A percentile compares a stretch with the other conserved stretches of the same genome.
Conservation (phyloP, 2,329 filamentous ascomycete species). For the Ophiosphaerella herpotricha region DNA sequence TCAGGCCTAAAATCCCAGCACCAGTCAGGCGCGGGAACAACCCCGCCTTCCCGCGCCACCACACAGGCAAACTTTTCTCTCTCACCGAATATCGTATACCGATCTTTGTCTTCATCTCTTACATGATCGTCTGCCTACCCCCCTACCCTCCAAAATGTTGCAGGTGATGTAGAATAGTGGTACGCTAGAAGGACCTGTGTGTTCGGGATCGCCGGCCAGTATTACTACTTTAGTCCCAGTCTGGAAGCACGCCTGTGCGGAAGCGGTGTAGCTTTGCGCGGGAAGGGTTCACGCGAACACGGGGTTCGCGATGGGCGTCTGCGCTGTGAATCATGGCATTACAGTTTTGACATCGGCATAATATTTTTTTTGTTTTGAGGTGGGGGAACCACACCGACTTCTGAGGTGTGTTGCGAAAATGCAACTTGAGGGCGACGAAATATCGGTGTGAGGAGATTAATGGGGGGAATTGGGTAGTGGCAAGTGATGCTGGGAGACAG, state of each 20-base stretch:
- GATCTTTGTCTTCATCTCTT: not conserved
- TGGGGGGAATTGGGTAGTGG: too few species aligned
- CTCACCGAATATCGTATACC: too few species aligned
- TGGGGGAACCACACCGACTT: not conserved
- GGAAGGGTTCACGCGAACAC: constrained; percentile 3
- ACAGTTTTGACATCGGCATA: too few species aligned
- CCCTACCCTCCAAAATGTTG: not conserved
- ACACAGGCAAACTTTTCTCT: too few species aligned
- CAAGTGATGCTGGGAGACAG: too few species aligned
- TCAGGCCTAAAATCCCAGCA: not conserved
- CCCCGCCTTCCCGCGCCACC: too few species aligned
- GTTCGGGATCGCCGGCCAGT: constrained; percentile 5
- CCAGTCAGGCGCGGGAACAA: not conserved
- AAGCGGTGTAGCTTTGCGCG: not conserved
- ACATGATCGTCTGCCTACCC: not conserved
- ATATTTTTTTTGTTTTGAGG: too few species aligned
- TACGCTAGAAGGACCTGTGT: not conserved
- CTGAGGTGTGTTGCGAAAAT: too few species aligned
- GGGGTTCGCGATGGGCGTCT: constrained; percentile 6
- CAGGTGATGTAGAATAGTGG: not conserved
- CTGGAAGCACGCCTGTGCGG: not conserved
- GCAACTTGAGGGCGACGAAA: too few species aligned
- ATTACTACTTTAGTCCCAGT: not conserved
- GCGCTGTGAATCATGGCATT: not conserved
- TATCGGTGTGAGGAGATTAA: too few species aligned